Base-by-base conservation (phyloP, 1,284 basidiomycete species). In the Trichosporon coremiiforme region DNA sequence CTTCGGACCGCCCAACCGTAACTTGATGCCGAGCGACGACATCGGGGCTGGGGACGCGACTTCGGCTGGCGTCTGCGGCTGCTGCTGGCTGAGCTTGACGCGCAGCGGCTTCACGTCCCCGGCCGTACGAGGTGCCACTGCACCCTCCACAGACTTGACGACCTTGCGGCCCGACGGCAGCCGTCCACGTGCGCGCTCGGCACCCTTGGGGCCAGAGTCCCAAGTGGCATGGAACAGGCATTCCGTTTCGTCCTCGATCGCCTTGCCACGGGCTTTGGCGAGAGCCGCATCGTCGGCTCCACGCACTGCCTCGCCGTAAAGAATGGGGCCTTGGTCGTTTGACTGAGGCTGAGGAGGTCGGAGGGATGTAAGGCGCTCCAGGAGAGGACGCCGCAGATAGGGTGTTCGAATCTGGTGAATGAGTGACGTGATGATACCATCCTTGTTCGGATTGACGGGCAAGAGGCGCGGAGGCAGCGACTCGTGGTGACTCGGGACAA, bases 131-230 rank as follows among this genome's bases (percentile, higher is more conserved):
- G 79, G 79, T 13, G 66, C 57, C 12, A 67, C 65, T 50, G 78
- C 77, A 2, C 79, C 79, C 41, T 75, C 74, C 20, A 71, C 77
- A 20, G 68, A 64, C 41, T 72, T 68, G 9, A 78, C 71, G 29
- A 82, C 80, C 68, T 79, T 80, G 62, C 74, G 75, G 13, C 81
- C 81, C 6, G 68, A 66, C 1, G 80, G 81, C 22, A 82, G 71
- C 25, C 66, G 69, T 4, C 73, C 76, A 20, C 72, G 70, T 9
- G 70, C 60, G 35, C 77, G 77, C 1, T 79, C 77, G 2, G 62
- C 38, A 9, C 81, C 79, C 38, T 71, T 71, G 2, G 78, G 77
- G 12, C 79, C 78, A 13, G 72, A 69, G 67, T 80, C 78, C 80
- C 80, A 81, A 10, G 81, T 82, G 4, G 77, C 74, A 17, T 74